Evolutionary conservation across 192 early-diverging fungal genomes (phyloP), one percentile per base, ranked within the genome.

Genomic region (Funneliformis geosporum): DNA sequence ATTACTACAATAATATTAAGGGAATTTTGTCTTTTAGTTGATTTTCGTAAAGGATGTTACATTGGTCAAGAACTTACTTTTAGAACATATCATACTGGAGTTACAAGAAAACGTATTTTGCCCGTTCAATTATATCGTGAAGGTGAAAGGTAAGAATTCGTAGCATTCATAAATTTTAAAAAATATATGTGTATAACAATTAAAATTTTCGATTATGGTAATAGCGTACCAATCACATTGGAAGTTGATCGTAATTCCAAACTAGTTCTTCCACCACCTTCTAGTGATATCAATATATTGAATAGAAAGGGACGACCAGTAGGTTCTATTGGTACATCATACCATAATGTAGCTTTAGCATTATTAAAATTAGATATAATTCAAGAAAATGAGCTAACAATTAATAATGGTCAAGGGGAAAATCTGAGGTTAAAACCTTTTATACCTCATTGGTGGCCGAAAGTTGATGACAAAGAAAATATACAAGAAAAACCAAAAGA

Each of bases 31-130:
- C 9, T n/a, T 73, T 71, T 82, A 95, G 95, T 99, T 71, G 95
- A 98, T 84, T 99, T 98, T 86, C 86, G 88, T 73, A 99, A 99
- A 86, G 98, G 98, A 2, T 99, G 98, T 85, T 99, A 99, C 79
- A 90, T 98, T 39, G 98, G 98, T 16, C 98, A 99, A 83, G 98
- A 98, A 83, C 91, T 99, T 80, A 99, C 98, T 1, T 97, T 98
- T 83, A 88, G 98, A 64, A 99, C 96, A 12, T 92, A 98, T 78
- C 95, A 98, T 81, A 95, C 92, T 38, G 98, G 98, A 18, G 94
- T 96, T 7, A 94, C 93, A 60, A 90, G 97, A 61, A 98, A 98
- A 87, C 90, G 96, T 64, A 86, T 99, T 8, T 88, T 98, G 40
- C 96, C 96, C 5, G 88, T 96, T 1, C 90, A 93, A 78, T 82